Evolutionary conservation across 768 basidiomycete species (phyloP), one percentile per base, ranked within the genome.

Genomic region (Phylloporus sp.): DNA sequence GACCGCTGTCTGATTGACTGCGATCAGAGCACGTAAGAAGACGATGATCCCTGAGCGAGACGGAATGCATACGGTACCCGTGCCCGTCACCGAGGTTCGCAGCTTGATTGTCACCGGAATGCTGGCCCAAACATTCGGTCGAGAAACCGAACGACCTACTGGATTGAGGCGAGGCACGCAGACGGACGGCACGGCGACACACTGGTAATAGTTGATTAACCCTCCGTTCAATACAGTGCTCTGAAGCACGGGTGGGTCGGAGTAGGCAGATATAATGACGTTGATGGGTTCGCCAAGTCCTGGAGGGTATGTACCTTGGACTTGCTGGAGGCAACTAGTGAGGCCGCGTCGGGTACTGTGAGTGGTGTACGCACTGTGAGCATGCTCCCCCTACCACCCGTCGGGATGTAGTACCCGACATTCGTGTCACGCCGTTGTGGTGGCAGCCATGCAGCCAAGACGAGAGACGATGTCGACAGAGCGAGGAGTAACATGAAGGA

Each of bases 201-300:
- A 91, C 89, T 83, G 67, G 60, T 81, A 87, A 68, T 84, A 94
- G 61, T 93, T 95, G 31, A 79, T 72, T 42, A 92, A 67, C 4
- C 92, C 90, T 13, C 92, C 92, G 38, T 85, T 64, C 3, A 60
- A 56, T 54, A 79, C 62, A 14, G 70, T 69, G 53, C 84, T 78
- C 20, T 79, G 73, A 36, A 92, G 75, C 2, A 94, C 86, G 5
- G 65, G 71, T 4, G 73, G 50, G 56, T 90, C 86, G 4, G 92
- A 95, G 36, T 81, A 73, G 9, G 76, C 86, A 20, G 86, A 83
- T 18, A 96, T 69, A 57, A 96, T 87, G 44, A 75, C 72, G 57
- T 96, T 96, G 35, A 95, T 65, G 6, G 92, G 92, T 69, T 95
- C 93, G 28, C 90, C 90, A 39, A 86, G 80, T 7, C 86, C 89